Conservation (phyloP, 2,329 filamentous ascomycete genomes). For the Polychaeton citri region DNA sequence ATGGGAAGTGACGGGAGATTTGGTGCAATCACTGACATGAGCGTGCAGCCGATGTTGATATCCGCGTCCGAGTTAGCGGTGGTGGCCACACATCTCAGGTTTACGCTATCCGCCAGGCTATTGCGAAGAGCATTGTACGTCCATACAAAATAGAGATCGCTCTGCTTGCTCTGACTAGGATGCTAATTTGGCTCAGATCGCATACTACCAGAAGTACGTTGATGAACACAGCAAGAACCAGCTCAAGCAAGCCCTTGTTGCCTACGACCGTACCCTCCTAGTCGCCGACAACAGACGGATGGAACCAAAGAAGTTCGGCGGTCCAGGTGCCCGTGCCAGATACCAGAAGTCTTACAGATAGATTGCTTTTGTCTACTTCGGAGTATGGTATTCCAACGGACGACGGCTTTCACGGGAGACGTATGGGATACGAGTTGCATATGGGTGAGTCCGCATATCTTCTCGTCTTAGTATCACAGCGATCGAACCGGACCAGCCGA, state of each 20-base stretch:
- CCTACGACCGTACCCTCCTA: constrained; percentile 93
- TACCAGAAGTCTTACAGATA: constrained; percentile 99
- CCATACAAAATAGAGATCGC: not conserved
- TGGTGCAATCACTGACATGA: too few relatives aligned
- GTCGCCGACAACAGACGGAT: constrained; percentile 98
- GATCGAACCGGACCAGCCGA: too few relatives aligned
- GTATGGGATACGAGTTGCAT: not conserved
- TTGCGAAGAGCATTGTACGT: constrained; percentile 77
- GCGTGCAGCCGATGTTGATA: constrained; percentile 72
- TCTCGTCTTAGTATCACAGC: too few relatives aligned
- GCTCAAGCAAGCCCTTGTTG: constrained; percentile 90
- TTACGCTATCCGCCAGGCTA: constrained; percentile 98
- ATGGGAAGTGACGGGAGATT: not conserved
- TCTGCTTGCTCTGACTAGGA: too few relatives aligned
- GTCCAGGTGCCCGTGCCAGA: constrained; percentile 85
- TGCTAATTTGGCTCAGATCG: constrained; percentile 33
- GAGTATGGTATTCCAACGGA: not conserved
- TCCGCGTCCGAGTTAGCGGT: constrained; percentile 88
- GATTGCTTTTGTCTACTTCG: constrained; percentile 20
- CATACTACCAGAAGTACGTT: constrained; percentile 99
- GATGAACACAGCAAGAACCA: constrained; percentile 99
- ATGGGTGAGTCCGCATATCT: too few relatives aligned
- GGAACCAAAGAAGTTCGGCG: constrained; percentile 97
- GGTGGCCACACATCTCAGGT: constrained; percentile 97
- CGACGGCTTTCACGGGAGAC: not conserved